Percentiles rank a stretch among this genome's conserved stretches.
phyloP scores from a whole-genome alignment of 768 basidiomycete species.

The Phylloporus arenicola region DNA sequence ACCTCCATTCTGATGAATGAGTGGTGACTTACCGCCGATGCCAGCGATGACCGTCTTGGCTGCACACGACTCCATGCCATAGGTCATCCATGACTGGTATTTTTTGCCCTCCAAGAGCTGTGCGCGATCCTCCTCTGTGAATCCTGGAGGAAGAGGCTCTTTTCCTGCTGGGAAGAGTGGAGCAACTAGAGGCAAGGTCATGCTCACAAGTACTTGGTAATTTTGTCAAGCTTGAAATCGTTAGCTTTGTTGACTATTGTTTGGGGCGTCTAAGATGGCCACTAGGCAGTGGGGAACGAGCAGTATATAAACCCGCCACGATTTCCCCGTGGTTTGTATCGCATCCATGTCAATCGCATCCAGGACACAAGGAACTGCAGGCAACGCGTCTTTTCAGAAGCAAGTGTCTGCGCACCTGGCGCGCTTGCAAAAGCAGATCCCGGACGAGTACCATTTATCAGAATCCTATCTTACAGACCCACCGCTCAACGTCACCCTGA shows the following conservation, averaged over 20 bases:
- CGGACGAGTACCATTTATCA: constrained; percentile 14
- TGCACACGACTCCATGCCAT: constrained; percentile 82
- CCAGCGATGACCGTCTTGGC: constrained; percentile 80
- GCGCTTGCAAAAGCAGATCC: constrained; percentile 24
- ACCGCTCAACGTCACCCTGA: constrained; percentile 30
- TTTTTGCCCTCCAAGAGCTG: constrained; percentile 65
- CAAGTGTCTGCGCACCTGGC: constrained; percentile 15
- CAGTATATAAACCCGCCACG: no score
- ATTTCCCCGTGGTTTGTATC: no score
- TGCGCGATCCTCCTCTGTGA: constrained; percentile 73
- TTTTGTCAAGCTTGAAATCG: neutral
- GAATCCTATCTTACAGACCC: constrained; percentile 15
- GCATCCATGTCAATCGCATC: constrained; percentile 16
- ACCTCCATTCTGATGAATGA: neutral
- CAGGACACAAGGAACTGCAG: constrained; percentile 21
- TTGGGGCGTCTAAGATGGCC: no score
- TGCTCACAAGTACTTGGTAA: constrained; percentile 1
- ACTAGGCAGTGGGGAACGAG: no score
- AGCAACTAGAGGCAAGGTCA: constrained; percentile 39
- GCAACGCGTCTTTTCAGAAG: constrained; percentile 16
- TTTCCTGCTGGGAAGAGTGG: constrained; percentile 82
- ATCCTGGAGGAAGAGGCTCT: constrained; percentile 82
- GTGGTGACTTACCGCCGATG: constrained; percentile 61
- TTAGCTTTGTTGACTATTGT: no score
- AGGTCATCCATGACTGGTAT: constrained; percentile 64